Conservation (phyloP, 768 basidiomycete species). For the Termitomyces sp. region DNA sequence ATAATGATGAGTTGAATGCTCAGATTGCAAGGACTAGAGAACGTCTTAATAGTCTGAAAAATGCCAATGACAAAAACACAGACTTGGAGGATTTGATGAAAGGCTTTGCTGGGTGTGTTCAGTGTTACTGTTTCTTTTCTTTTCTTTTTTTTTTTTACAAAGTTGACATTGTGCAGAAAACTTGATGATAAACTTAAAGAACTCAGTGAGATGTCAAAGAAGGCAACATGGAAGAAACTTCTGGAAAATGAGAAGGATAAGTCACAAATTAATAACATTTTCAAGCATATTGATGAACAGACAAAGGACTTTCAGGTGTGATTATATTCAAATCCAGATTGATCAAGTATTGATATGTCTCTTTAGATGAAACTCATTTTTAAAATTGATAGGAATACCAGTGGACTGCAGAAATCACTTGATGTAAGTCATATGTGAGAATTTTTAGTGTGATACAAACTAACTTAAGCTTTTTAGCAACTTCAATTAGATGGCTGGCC, state of each 20-base stretch:
- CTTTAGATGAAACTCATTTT: neutral
- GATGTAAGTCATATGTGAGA: conserved; percentile 14
- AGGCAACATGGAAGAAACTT: neutral
- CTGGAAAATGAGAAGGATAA: conserved; percentile 13
- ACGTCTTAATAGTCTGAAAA: neutral
- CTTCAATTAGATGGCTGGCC: neutral
- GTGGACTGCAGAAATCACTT: conserved; percentile 15
- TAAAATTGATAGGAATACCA: neutral
- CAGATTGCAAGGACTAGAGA: neutral
- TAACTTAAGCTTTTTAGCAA: conserved; percentile 4
- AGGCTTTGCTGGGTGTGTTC: neutral
- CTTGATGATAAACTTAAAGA: neutral
- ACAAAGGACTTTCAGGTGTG: conserved; percentile 18
- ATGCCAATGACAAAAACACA: neutral
- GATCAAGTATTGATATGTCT: neutral
- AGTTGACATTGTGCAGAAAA: neutral
- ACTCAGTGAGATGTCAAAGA: neutral
- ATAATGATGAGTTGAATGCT: neutral
- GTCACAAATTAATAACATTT: neutral
- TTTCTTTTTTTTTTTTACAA: accelerated
- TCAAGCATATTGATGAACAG: conserved; percentile 10
- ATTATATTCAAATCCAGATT: neutral
- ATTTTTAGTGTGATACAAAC: conserved; percentile 19
- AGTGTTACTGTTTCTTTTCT: neutral
- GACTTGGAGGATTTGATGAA: neutral